Evolutionary conservation across 2,329 filamentous ascomycete genomes (phyloP), one percentile per base, ranked within the genome.

Genomic region (Aspergillus pseudoviridinutans): DNA sequence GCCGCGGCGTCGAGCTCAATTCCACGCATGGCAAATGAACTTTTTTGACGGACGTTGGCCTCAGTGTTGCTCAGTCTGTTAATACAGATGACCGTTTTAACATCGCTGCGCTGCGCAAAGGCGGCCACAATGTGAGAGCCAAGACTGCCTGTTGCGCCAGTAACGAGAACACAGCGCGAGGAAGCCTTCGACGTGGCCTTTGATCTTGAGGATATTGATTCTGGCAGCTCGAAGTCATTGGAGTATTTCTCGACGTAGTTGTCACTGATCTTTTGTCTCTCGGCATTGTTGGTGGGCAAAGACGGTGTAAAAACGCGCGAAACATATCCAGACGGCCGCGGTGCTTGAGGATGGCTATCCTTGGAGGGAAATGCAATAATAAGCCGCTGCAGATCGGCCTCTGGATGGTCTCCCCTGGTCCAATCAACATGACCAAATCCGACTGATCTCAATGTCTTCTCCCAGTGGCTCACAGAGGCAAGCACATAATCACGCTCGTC

Each of bases 61-160:
- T 71, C 65, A 1, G 41, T 55, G 2, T 57, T 68, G 47, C 64
- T 73, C 9, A 59, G 63, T 1, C 80, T 74, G 63, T 83, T 84
- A 8, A 84, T 63, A 56, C 81, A 83, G 17, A 82, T 59, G 0
- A 80, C 68, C 1, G 32, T 64, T 24, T 64, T 59, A 7, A 77
- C 66, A n/a, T 62, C 42, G 1, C 64, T 58, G 3, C 71, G 67
- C 1, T 57, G 53, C 1, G 72, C 69, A 20, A 77, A 55, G 27
- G 68, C 57, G 24, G 76, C 68, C 4, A 81, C 71, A 2, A 78
- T 50, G 56, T 78, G 75, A 1, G 67, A 71, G 1, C 76, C 76
- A 2, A 78, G 58, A 54, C 71, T 73, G 1, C 76, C 76, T 0
- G 76, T 75, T 1, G 71, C 74, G 0, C 76, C 76, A 2, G 76